A percentile compares a stretch with the other conserved stretches of the same genome.
Evolutionary conservation across 129 eudicot species (phyloP).

Genomic region (Scalesia atractyloides): DNA sequence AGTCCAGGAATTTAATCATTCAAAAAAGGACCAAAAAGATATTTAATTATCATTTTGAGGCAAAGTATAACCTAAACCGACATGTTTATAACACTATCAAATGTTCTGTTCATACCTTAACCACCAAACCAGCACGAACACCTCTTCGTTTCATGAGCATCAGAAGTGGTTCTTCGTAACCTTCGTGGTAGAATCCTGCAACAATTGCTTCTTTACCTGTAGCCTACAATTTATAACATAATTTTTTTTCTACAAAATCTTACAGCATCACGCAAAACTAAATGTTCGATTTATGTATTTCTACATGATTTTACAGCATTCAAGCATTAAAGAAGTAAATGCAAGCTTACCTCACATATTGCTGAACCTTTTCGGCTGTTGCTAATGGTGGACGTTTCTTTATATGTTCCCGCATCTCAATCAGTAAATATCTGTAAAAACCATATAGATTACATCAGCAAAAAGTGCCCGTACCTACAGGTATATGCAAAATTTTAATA

Average conservation of each 20-base stretch:
- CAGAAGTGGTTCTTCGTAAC: conserved; percentile 92
- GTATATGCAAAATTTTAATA: neutral
- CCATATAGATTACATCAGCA: conserved; percentile 10
- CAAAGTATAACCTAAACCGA: neutral
- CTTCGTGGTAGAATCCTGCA: conserved; percentile 97
- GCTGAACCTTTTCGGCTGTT: conserved; percentile 96
- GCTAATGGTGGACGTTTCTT: conserved; percentile 99
- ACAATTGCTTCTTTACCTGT: conserved; percentile 91
- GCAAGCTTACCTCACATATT: conserved; percentile 73
- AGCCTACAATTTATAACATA: conserved; percentile 46
- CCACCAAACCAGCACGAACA: conserved; percentile 90
- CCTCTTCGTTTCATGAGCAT: conserved; percentile 99
- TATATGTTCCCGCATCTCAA: conserved; percentile 95
- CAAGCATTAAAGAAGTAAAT: neutral
- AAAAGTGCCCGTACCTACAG: conserved; percentile 1
- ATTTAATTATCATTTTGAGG: conserved; percentile 1
- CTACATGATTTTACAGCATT: conserved; percentile 5
- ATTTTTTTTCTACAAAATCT: conserved; percentile 3
- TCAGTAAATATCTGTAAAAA: conserved; percentile 67
- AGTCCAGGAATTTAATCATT: neutral
- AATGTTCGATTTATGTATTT: conserved; percentile 10
- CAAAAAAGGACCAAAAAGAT: neutral
- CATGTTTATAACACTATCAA: neutral
- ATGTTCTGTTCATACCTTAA: conserved; percentile 55
- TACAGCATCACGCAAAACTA: conserved; percentile 18